Evolutionary conservation across 208 protist species (phyloP), one percentile per base, ranked within the genome.

Genomic region (Trypanosoma grayi): DNA sequence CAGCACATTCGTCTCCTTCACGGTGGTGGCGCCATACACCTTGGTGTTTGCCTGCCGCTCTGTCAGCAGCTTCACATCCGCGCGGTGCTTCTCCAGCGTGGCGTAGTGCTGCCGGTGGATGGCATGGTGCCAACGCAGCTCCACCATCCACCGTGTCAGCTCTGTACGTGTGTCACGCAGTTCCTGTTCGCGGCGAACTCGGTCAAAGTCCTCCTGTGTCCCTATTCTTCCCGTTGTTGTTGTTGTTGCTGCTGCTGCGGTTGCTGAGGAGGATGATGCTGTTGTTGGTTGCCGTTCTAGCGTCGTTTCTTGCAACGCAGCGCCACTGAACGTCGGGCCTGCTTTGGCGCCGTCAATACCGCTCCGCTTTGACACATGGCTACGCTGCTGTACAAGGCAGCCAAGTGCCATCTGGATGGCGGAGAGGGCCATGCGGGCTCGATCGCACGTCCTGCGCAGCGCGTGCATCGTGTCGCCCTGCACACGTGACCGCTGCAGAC

Each of bases 1-100:
- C 11, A 90, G 73, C 31, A 94, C 66, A 65, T 84, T 83, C 5
- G 67, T 57, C 51, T 92, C 87, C 68, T 94, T 94, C 30, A 75
- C 70, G 16, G 87, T 84, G 0, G 73, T 58, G 10, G 66, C 67
- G 36, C 87, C 87, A 70, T 84, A 94, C 13, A 91, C 69, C 36
- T 66, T 65, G n/a, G 75, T 67, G 45, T 86, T 73, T 13, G 70
- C 64, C 31, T 94, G 84, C 11, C 87, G 81, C 43, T 66, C 66
- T 37, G 77, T 72, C 20, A 94, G 48, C 27, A 74, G 73, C 31
- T 72, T 73, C n/a, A 91, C 56, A 56, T 94, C 77, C n/a, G 70
- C 60, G 43, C 75, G 60, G 13, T 80, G 79, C 39, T 81, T 64
- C 30, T 72, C n/a, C 55, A 85, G 74, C 44, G 60, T 73, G 41